These are phyloP conservation scores for Pezicula carpinea DNA, from an alignment of 2,329 filamentous ascomycete genomes.

Conservation along the genomic window DNA sequence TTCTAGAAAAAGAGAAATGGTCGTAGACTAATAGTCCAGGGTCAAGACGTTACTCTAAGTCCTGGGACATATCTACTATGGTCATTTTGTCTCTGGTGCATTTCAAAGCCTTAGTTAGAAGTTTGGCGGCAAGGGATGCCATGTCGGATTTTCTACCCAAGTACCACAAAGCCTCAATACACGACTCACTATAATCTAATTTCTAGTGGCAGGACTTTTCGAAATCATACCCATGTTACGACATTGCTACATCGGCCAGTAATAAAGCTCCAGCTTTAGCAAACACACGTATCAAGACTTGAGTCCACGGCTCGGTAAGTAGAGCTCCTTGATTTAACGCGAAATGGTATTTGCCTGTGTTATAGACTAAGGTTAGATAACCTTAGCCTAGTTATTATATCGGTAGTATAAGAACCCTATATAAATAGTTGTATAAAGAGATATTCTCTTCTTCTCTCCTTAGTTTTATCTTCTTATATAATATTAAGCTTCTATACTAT, in stretches of 20 bases:
- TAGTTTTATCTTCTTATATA: too few relatives aligned
- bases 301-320: conserved; percentile 57
- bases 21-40: neutral
- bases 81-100: neutral
- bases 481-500: too few relatives aligned
- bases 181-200: conserved; percentile 39
- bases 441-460: too few relatives aligned
- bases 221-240: conserved; percentile 8
- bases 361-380: too few relatives aligned
- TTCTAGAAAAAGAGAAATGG: neutral
- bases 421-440: too few relatives aligned
- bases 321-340: conserved; percentile 50
- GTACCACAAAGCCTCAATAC: conserved; percentile 48
- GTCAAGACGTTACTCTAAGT: neutral
- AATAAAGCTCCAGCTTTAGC: conserved; percentile 38
- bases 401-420: too few relatives aligned
- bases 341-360: conserved; percentile 43
- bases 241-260: conserved; percentile 26
- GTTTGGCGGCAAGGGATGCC: conserved; percentile 35
- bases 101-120: conserved; percentile 30
- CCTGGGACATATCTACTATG: neutral
- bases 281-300: conserved; percentile 48
- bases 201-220: conserved; percentile 19
- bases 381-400: too few relatives aligned
- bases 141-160: conserved; percentile 53